Evolutionary conservation across 768 basidiomycete species (phyloP).

Genomic region (Infundibulicybe gibba): DNA sequence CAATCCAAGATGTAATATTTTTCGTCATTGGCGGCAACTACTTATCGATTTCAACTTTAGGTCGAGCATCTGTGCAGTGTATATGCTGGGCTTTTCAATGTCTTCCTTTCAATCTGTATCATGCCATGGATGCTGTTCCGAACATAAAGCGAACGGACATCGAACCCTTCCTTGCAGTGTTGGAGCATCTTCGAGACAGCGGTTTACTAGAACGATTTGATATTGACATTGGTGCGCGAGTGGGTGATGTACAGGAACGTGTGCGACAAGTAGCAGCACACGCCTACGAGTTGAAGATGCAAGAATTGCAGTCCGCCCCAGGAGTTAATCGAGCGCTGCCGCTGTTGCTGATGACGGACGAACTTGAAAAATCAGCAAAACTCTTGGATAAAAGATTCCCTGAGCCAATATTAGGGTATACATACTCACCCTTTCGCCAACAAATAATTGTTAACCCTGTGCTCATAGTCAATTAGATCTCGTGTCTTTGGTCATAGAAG

Average conservation of each 20-base stretch:
- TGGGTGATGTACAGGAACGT: slow-evolving; percentile 65
- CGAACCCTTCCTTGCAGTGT: slow-evolving; percentile 56
- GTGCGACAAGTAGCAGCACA: slow-evolving; percentile 56
- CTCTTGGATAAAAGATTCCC: slow-evolving; percentile 84
- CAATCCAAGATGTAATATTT: slow-evolving; percentile 63
- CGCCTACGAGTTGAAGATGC: slow-evolving; percentile 60
- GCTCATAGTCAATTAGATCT: slow-evolving; percentile 61
- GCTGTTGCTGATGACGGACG: slow-evolving; percentile 79
- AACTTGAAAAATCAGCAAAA: slow-evolving; percentile 85
- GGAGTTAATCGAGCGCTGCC: slow-evolving; percentile 83
- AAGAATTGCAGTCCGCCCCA: slow-evolving; percentile 61
- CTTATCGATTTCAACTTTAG: slow-evolving; percentile 27
- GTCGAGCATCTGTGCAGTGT: slow-evolving; percentile 63
- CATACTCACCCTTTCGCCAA: background rate
- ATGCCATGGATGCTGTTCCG: slow-evolving; percentile 75
- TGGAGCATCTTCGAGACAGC: slow-evolving; percentile 70
- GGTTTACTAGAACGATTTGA: slow-evolving; percentile 71
- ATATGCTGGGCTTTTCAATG: slow-evolving; percentile 77
- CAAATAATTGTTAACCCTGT: slow-evolving; percentile 1
- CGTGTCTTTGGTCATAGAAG: slow-evolving; percentile 70
- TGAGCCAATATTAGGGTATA: slow-evolving; percentile 77
- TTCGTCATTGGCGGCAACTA: slow-evolving; percentile 1
- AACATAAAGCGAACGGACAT: slow-evolving; percentile 71
- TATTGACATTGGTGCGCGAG: slow-evolving; percentile 65
- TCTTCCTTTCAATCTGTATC: slow-evolving; percentile 83